phyloP scores from a whole-genome alignment of 1,284 basidiomycete species.

The Cryptococcus sp. region DNA sequence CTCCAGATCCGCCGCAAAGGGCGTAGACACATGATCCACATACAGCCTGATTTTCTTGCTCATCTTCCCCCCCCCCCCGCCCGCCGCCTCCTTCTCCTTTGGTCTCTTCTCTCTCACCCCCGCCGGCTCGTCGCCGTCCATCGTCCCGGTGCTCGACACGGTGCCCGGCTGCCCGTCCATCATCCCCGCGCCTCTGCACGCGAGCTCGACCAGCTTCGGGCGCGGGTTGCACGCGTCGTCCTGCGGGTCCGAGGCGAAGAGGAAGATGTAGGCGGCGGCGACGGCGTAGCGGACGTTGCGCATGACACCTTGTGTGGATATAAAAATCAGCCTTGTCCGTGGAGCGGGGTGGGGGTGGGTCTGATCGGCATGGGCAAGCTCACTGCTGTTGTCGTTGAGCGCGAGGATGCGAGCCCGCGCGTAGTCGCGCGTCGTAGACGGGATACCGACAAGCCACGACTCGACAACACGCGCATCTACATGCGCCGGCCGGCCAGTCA shows the following conservation, averaged over 20 bases:
- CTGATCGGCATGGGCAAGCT: too few species aligned
- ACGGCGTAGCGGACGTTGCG: slow-evolving; percentile 30
- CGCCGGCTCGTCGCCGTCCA: not conserved
- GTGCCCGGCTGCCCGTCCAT: slow-evolving; percentile 4
- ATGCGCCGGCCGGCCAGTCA: not conserved
- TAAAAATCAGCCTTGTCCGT: too few species aligned
- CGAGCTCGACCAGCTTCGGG: slow-evolving; percentile 29
- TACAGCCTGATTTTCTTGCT: slow-evolving; percentile 22
- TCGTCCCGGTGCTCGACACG: too few species aligned
- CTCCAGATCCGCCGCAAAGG: slow-evolving; percentile 28
- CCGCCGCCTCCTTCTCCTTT: not conserved
- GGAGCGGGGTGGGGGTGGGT: too few species aligned
- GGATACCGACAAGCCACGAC: slow-evolving; percentile 32
- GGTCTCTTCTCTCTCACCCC: not conserved
- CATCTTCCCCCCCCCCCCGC: slow-evolving; percentile 6
- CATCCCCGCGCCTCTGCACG: slow-evolving; percentile 23
- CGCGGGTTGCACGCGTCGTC: slow-evolving; percentile 5
- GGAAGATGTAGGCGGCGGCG: slow-evolving; percentile 31
- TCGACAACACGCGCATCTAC: slow-evolving; percentile 31
- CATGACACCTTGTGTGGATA: slow-evolving; percentile 27
- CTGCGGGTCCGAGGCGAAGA: slow-evolving; percentile 18
- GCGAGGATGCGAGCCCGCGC: slow-evolving; percentile 25
- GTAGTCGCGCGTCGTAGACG: slow-evolving; percentile 24
- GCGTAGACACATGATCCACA: slow-evolving; percentile 28
- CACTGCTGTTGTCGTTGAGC: slow-evolving; percentile 26